Base-by-base conservation (phyloP, 1,284 basidiomycete species). In the Trichosporon coremiiforme region DNA sequence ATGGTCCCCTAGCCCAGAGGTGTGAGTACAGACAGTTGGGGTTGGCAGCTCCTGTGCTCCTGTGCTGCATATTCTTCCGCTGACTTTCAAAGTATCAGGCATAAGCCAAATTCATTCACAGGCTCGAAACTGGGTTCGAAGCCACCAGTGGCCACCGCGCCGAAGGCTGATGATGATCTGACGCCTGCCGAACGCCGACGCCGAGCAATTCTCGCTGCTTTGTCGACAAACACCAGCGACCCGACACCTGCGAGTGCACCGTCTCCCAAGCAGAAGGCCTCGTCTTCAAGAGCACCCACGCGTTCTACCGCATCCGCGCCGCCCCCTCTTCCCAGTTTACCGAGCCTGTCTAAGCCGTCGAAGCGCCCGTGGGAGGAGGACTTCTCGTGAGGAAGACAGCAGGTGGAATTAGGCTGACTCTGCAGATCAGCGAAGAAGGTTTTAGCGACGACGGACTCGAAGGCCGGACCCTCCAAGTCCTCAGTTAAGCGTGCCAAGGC, bases 351-450 rank as follows among this genome's bases (percentile, higher is more conserved):
- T 9, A 77, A 72, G 67, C 57, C 57, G 6, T 60, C 57, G 57
- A 81, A 81, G 63, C 65, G 81, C 50, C 81, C 81, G 2, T 82
- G 81, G 81, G 79, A 82, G 33, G 74, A 75, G 20, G 74, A 77
- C 38, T 66, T 73, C 13, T 64, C 68, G 80, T 81, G 66, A 75
- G 78, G 68, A 31, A 15, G 22, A 9, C 6, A 2, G n/a, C 4
- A 33, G 1, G 6, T 29, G n/a, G n/a, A n/a, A n/a, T n/a, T n/a
- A n/a, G n/a, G 9, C 53, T 70, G 47, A 65, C 57, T 2, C 74
- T 75, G 29, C 65, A 0, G 63, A 33, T 60, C 57, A 15, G 31
- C 71, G 7, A 76, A 73, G 71, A 73, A 73, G 68, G 72, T 74
- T 6, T 66, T 71, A 45, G 65, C 70, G 55, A 31, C 64, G 9